Percentiles rank a stretch among this genome's conserved stretches.
Conservation (phyloP, 768 basidiomycete species). For the Pleurotus cornucopiae region DNA sequence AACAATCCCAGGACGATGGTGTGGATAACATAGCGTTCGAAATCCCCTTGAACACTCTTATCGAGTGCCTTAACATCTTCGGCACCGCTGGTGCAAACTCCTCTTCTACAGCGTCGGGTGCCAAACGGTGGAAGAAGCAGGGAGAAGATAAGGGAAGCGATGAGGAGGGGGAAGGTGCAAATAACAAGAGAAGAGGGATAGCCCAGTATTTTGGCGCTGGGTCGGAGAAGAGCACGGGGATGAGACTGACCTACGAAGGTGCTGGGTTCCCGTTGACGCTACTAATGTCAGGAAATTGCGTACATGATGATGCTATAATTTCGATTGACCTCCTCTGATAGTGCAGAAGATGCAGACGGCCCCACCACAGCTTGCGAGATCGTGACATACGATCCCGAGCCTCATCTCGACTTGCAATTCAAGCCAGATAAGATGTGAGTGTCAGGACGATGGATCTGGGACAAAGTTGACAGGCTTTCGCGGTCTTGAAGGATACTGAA, state of each 20-base stretch:
- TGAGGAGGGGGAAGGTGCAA: constrained; percentile 33
- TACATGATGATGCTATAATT: not conserved
- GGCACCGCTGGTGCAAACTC: constrained; percentile 64
- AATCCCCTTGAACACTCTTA: constrained; percentile 75
- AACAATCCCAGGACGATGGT: constrained; percentile 20
- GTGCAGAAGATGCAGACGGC: constrained; percentile 74
- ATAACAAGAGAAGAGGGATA: constrained; percentile 32
- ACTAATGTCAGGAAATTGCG: constrained; percentile 57
- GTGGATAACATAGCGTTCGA: constrained; percentile 58
- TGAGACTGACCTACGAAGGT: constrained; percentile 82
- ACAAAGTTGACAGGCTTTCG: not conserved
- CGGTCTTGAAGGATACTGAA: constrained; percentile 53
- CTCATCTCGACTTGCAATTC: constrained; percentile 76
- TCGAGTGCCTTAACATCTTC: constrained; percentile 92
- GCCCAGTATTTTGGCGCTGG: constrained; percentile 54
- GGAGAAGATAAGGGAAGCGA: constrained; percentile 44
- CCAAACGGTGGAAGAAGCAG: constrained; percentile 43
- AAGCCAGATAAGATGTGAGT: constrained; percentile 60
- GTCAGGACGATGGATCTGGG: not conserved
- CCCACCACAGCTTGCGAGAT: constrained; percentile 88
- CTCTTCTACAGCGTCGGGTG: constrained; percentile 29
- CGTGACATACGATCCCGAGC: constrained; percentile 80
- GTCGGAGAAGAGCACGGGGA: constrained; percentile 68
- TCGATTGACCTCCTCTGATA: constrained; percentile 19
- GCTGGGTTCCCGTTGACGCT: constrained; percentile 74